Percentiles rank a stretch among this genome's conserved stretches.
Conservation (phyloP, 1,284 basidiomycete genomes). For the Ganoderma sinense region DNA sequence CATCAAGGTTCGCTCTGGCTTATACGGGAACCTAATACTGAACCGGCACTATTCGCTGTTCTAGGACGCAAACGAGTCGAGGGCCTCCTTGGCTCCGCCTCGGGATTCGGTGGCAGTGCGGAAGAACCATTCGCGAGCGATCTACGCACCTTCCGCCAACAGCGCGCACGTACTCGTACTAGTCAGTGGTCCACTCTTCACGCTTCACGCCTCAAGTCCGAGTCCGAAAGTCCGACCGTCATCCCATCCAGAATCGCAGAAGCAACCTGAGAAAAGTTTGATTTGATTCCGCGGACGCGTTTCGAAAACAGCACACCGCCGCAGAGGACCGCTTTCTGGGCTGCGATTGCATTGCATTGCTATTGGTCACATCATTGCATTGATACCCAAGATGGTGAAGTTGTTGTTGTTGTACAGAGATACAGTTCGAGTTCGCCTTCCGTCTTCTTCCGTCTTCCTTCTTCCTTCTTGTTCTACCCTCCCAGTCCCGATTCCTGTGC, state of each 20-base stretch:
- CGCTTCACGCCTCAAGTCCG: no score
- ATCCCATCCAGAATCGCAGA: neutral
- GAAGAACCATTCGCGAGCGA: neutral
- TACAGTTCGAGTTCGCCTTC: neutral
- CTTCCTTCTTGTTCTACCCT: neutral
- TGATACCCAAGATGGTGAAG: neutral
- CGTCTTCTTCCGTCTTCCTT: neutral
- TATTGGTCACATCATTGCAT: neutral
- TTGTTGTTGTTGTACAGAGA: neutral
- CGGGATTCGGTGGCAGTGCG: neutral
- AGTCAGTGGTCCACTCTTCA: neutral
- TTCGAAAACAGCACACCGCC: neutral
- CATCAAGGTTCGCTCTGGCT: neutral
- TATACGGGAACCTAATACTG: neutral
- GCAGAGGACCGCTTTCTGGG: no score
- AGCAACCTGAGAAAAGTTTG: no score
- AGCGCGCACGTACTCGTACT: neutral
- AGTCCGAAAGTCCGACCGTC: no score
- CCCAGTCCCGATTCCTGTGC: neutral
- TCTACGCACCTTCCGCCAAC: neutral
- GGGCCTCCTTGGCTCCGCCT: neutral
- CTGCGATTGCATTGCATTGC: neutral
- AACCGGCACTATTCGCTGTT: no score
- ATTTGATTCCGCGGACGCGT: neutral
- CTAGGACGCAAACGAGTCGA: neutral